Evolutionary conservation across 164 flowering plant species (phyloP), one percentile per base, ranked within the genome.

Genomic region (Chloranthus sessilifolius): DNA sequence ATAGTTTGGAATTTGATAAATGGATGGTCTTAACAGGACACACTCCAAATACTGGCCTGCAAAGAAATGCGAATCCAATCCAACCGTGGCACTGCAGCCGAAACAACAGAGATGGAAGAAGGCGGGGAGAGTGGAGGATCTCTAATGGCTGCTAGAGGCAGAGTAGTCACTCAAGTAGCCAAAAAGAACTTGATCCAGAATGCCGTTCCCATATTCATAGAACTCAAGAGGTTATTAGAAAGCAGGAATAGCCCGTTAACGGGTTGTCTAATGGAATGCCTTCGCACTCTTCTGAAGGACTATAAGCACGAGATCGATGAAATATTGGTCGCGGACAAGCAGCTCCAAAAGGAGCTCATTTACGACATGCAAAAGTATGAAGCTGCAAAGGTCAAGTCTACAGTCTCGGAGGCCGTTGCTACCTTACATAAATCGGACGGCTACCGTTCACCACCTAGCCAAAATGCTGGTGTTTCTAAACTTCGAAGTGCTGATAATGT

Each of bases 241-340:
- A 81, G 75, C 79, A 82, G 79, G 63, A 92, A 92, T 70, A 92
- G 95, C 60, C 88, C 95, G 8, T 85, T 92, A 28, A 75, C 60
- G 1, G 99, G 99, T 30, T 76, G 95, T 51, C 90, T 94, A 29
- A 94, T 94, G 99, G 99, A 94, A 43, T 89, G 97, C 77, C 88
- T 89, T 1, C 64, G 97, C 16, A 61, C 71, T 47, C 79, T 94
- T 38, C 92, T 94, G 52, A 86, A 86, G 64, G 99, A 94, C 71
- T 86, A 82, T 75, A 86, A 86, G 65, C 78, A 82, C 40, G 97
- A 94, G 68, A 94, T 94, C 31, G 97, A 86, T 6, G 99, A 94
- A 43, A 76, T 94, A 34, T 46, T 94, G 52, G 79, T 84, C 12
- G 96, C 97, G 2, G 99, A 94, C 56, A 74, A 72, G 63, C 99